Percentiles rank a stretch among this genome's conserved stretches.
Conservation (phyloP, 805 yeast genomes). For the Torulaspora indica region DNA sequence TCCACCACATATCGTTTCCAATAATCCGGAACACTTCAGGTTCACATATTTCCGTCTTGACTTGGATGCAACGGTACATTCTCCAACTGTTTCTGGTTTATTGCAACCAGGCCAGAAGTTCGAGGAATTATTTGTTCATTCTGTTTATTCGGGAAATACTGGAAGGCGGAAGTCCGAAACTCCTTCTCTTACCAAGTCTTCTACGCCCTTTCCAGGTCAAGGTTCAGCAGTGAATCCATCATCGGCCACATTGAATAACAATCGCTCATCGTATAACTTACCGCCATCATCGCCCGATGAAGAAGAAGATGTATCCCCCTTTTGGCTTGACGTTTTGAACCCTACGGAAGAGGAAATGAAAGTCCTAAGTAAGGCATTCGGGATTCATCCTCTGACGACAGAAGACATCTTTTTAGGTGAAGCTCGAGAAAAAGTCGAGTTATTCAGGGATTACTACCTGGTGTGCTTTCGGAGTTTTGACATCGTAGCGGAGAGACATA, state of each 20-base stretch:
- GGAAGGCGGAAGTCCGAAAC: slow-evolving; percentile 9
- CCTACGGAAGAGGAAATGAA: slow-evolving; percentile 98
- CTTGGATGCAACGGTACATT: slow-evolving; percentile 80
- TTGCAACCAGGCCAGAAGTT: slow-evolving; percentile 58
- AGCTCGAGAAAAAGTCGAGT: slow-evolving; percentile 90
- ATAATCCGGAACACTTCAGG: slow-evolving; percentile 56
- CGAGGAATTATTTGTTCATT: slow-evolving; percentile 56
- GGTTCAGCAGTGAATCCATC: slow-evolving; percentile 4
- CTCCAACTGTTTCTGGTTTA: slow-evolving; percentile 82
- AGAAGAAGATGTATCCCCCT: slow-evolving; percentile 50
- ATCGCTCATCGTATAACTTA: slow-evolving; percentile 7
- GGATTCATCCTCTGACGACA: slow-evolving; percentile 92
- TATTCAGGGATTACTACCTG: slow-evolving; percentile 84
- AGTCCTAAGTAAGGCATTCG: slow-evolving; percentile 81
- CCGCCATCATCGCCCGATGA: slow-evolving; percentile 7
- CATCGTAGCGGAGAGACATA: slow-evolving; percentile 68
- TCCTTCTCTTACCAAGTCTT: slow-evolving; percentile 10
- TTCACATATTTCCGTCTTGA: slow-evolving; percentile 93
- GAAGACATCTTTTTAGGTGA: slow-evolving; percentile 93
- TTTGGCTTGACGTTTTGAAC: slow-evolving; percentile 89
- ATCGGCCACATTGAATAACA: slow-evolving; percentile 1
- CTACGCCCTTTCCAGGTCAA: slow-evolving; percentile 13
- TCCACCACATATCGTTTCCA: slow-evolving; percentile 43
- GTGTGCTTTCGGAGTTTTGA: slow-evolving; percentile 85
- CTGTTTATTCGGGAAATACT: slow-evolving; percentile 32